Evolutionary conservation across 495 filamentous ascomycete species (phyloP), one percentile per base, ranked within the genome.

Genomic region (Penicillium paxilli): DNA sequence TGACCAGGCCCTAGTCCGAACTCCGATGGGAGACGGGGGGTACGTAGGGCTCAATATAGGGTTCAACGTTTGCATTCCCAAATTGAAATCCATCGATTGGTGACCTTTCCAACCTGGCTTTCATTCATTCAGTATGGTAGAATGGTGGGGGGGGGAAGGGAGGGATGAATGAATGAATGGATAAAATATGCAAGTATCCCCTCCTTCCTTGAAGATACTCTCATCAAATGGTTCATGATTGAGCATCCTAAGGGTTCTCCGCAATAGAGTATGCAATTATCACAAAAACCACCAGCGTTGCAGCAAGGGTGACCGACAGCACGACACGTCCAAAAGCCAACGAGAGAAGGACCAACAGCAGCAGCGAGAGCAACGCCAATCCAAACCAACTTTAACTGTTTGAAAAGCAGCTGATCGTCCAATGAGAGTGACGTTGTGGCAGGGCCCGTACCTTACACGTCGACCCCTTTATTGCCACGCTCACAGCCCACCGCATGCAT

Each of bases 351-450:
- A 10, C 11, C n/a, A 49, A 25, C 33, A 49, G n/a, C n/a, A n/a
- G n/a, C n/a, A n/a, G n/a, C n/a, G n/a, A n/a, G n/a, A n/a, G n/a
- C n/a, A n/a, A n/a, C n/a, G n/a, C n/a, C n/a, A n/a, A n/a, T n/a
- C 44, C 37, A 47, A 48, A 19, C 35, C 58, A 60, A 53, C 57
- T 23, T 59, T 49, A 57, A 61, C 53, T 22, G 40, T 57, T 57
- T 57, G 42, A 55, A 58, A n/a, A 58, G 47, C 49, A 47, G 41
- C 51, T 50, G 25, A 28, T 41, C 35, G 40, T 25, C 54, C 55
- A 62, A 62, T 62, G 7, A n/a, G 16, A 9, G 12, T 17, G 9
- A 4, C 11, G 49, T 7, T 10, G 58, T 61, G 58, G 58, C 25
- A 21, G 20, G n/a, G 52, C 37, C 1, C 5, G 16, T 22, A 40